Base-by-base conservation (phyloP, 1,284 basidiomycete genomes). In the Sutorius eximius region DNA sequence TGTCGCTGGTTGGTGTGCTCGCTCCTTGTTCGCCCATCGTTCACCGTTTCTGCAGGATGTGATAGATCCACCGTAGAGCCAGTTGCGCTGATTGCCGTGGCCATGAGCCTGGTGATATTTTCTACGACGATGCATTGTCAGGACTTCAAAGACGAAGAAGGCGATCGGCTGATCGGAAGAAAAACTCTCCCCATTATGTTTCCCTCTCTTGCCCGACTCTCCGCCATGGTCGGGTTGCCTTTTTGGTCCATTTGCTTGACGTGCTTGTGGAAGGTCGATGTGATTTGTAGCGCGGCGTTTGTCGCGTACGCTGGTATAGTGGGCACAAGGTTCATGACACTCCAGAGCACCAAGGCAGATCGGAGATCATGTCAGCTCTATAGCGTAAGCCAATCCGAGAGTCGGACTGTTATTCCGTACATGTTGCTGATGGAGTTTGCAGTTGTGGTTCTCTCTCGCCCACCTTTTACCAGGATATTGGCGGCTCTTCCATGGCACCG, bases 61-160 rank as follows among this genome's bases (percentile, higher is more conserved):
- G 46, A 71, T 32, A 60, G 56, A 45, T 55, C 63, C 15, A 49
- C 49, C 18, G 42, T 69, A 32, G 69, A 71, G 33, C 63, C 68
- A 16, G 55, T 59, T 15, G 63, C 67, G 8, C 13, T 72, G 37
- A 46, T 68, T 0, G 67, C 67, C 1, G 55, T 72, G 22, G 49
- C 33, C 4, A 57, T 67, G 56, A 69, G 61, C 11, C 48, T 58
- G 55, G 56, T 55, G 33, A 55, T 72, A 20, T 72, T 69, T n/a
- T 42, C 65, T 7, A 75, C 73, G 15, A 76, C 76, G 2, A 65
- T 74, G 15, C 75, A 77, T 24, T 66, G 73, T 22, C 76, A 77
- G 43, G 75, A 77, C 56, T 77, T 77, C 61, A 68, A 71, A 49
- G 75, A 77, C 52, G 62, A 65, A 34, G 66, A 72, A 1, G 75